Base-by-base conservation (phyloP, 1,139 yeast species). In the Sugiyamaella sp. region DNA sequence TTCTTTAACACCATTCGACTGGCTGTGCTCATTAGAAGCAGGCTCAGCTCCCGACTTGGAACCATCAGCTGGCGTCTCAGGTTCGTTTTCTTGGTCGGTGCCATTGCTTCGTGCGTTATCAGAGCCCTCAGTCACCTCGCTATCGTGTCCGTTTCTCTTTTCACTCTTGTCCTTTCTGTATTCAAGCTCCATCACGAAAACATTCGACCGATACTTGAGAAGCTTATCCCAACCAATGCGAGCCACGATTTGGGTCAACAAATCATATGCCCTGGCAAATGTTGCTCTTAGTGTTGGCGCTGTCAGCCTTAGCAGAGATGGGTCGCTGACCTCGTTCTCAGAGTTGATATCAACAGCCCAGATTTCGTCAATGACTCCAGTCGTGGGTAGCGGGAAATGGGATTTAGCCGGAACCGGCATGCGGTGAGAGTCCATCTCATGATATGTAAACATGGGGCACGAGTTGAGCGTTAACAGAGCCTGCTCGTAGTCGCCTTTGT, bases 141-240 rank as follows among this genome's bases (percentile, higher is more conserved):
- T 54, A 10, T 22, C 43, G 3, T 19, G 25, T 37, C 21, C 50
- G 12, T 27, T 47, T 16, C 20, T 40, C 42, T 22, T 46, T 46
- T 20, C 49, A 38, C 46, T 39, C 48, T 51, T 53, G 42, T 69
- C 70, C 46, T 63, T 73, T 38, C 70, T 64, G 58, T 88, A 89
- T 66, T 93, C 99, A 57, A 87, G 93, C 69, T 91, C 97, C 99
- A 93, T 93, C 29, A 93, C 93, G 70, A 93, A 93, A 1, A 89
- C 90, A 55, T 83, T 80, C 2, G 97, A 88, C 62, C 99, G 81
- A 54, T 85, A 76, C 63, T 81, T 81, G 66, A 93, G 76, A 53
- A 93, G 75, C n/a, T 84, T 80, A 63, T 89, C 93, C 99, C 99
- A 93, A 2, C 98, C 98, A 21, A 88, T 78, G 52, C 80, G 78